Evolutionary conservation across 192 early-diverging fungal species (phyloP), one percentile per base, ranked within the genome.

Genomic region (Coemansia sp.): DNA sequence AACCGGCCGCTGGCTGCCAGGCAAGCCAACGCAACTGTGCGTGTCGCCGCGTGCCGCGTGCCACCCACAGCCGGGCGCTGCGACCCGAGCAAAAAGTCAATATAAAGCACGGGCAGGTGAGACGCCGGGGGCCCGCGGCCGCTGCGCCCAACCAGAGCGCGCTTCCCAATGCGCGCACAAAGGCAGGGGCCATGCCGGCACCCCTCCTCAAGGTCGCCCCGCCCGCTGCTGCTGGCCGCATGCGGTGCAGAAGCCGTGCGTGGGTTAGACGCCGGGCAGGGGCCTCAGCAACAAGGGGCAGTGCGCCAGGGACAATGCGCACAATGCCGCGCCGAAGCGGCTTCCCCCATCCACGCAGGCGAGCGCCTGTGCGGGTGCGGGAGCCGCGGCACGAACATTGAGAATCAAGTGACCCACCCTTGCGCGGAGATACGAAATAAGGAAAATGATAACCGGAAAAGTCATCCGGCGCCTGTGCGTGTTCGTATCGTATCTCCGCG

Each of bases 61-160:
- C 42, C 42, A 9, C 42, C n/a, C 42, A 17, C 42, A 44, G 42
- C 42, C 22, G 19, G 12, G 42, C 12, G n/a, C 53, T 55, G 53
- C 40, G 38, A 43, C 53, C 53, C 38, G 27, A 43, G 38, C 53
- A 55, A 43, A 55, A 55, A 55, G 53, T 55, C 53, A 55, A 55
- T 42, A 43, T 42, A 30, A 55, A 39, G 19, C 44, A 17, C 11
- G 36, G 26, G 15, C 12, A 41, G 7, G 23, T 9, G 25, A 1
- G 43, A n/a, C 14, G 17, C 12, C n/a, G n/a, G n/a, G n/a, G n/a
- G n/a, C n/a, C n/a, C n/a, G n/a, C n/a, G n/a, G n/a, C n/a, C 5
- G 4, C 5, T 31, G 30, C 5, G 5, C 30, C 8, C 4, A 4
- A 31, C 5, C 30, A 31, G 30, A 31, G 20, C 12, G 22, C 21